Evolutionary conservation across 73 alveolate species (phyloP).

Genomic region (Paramecium primaurelia): DNA sequence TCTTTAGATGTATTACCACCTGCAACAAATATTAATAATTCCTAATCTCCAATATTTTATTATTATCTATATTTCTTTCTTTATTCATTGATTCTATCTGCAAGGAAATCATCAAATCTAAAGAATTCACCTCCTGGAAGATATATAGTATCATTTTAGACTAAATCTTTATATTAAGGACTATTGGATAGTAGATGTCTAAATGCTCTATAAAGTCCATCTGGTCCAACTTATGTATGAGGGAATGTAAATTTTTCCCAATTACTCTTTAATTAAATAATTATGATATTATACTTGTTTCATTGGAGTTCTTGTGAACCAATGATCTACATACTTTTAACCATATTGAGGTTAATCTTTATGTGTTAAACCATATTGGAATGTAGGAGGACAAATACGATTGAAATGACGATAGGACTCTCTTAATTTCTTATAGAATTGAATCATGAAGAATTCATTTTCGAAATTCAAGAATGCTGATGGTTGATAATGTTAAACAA

Average conservation of each 20-base stretch:
- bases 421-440: conserved; percentile 42
- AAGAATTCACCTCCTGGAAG: conserved; percentile 36
- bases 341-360: conserved; percentile 20
- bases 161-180: conserved; percentile 27
- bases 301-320: conserved; percentile 40
- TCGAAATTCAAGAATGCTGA: conserved; percentile 53
- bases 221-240: conserved; percentile 53
- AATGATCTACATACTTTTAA: conserved; percentile 52
- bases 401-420: conserved; percentile 41
- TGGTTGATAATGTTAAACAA: conserved; percentile 32
- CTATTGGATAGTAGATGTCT: conserved; percentile 13
- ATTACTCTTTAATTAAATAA: neutral
- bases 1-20: conserved; percentile 8
- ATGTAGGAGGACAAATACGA: conserved; percentile 58
- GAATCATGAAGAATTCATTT: conserved; percentile 59
- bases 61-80: conserved; percentile 4
- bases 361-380: conserved; percentile 49
- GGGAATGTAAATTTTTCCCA: conserved; percentile 56
- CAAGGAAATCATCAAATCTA: conserved; percentile 36
- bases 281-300: conserved; percentile 14
- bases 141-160: neutral
- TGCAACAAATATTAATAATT: conserved; percentile 9
- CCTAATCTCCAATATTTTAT: neutral
- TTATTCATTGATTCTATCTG: conserved; percentile 5
- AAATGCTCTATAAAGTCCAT: conserved; percentile 56